These are phyloP conservation scores for Conticribra weissflogii DNA, from an alignment of 108 stramenopile genomes.

Conservation along the genomic window DNA sequence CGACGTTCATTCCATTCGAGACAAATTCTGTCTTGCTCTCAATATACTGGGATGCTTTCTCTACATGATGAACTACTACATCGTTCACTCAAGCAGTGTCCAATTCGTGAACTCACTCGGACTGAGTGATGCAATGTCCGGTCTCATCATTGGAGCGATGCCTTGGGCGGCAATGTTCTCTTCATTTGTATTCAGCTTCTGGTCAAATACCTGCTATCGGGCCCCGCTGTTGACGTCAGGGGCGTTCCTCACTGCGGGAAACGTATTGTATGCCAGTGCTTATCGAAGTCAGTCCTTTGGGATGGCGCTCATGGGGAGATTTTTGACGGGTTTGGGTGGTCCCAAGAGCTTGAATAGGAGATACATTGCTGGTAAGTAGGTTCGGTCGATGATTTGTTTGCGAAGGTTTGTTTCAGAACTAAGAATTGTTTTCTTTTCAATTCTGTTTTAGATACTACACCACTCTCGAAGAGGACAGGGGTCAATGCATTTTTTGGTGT, in stretches of 20 bases:
- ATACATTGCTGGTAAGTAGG: conserved; percentile 91
- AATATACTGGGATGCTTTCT: conserved; percentile 82
- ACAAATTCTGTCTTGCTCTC: conserved; percentile 46
- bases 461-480: conserved; percentile 61
- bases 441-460: too few relatives aligned
- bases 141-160: conserved; percentile 88
- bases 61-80: conserved; percentile 94
- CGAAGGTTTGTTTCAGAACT: too few relatives aligned
- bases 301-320: conserved; percentile 80
- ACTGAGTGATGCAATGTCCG: conserved; percentile 75
- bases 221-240: conserved; percentile 77
- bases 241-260: conserved; percentile 69
- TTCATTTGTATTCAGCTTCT: conserved; percentile 68
- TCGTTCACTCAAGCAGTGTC: conserved; percentile 83
- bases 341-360: conserved; percentile 86
- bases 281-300: conserved; percentile 54
- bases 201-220: conserved; percentile 84
- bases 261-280: conserved; percentile 79
- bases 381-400: too few relatives aligned
- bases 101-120: conserved; percentile 84
- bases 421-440: too few relatives aligned
- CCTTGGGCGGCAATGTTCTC: conserved; percentile 80
- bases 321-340: conserved; percentile 85
- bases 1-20: too few relatives aligned
- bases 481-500: conserved; percentile 83